phyloP scores from a whole-genome alignment of 306 rosid genomes.

The Lablab purpureus region DNA sequence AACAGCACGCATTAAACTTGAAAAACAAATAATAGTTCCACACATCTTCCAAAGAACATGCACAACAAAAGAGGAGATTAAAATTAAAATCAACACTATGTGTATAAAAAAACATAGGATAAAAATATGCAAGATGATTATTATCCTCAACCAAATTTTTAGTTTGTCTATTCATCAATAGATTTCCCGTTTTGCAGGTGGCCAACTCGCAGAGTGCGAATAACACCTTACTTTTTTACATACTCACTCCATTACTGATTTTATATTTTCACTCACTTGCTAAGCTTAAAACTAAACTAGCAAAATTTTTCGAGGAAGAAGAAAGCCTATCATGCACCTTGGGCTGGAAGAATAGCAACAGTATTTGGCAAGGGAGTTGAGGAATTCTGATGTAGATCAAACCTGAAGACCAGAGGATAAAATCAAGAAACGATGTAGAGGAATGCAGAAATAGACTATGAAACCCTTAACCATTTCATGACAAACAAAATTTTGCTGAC shows the following conservation, averaged over 20 bases:
- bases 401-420: neutral
- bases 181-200: neutral
- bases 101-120: neutral
- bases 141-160: neutral
- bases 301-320: neutral
- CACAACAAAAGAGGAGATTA: neutral
- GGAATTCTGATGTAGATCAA: neutral
- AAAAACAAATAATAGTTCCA: neutral
- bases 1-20: neutral
- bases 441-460: neutral
- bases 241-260: too few species aligned
- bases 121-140: neutral
- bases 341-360: neutral
- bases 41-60: neutral
- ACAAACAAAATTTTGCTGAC: neutral
- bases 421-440: neutral
- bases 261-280: neutral
- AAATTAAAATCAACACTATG: neutral
- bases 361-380: neutral
- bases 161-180: neutral
- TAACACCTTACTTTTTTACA: too few species aligned
- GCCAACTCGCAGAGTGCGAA: neutral
- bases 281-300: neutral
- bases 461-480: constrained; percentile 11
- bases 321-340: constrained; percentile 12